A percentile compares a stretch with the other conserved stretches of the same genome.
These are phyloP conservation scores for Allantophomopsis lycopodina DNA, from an alignment of 2,329 filamentous ascomycete species.

Conservation along the genomic window DNA sequence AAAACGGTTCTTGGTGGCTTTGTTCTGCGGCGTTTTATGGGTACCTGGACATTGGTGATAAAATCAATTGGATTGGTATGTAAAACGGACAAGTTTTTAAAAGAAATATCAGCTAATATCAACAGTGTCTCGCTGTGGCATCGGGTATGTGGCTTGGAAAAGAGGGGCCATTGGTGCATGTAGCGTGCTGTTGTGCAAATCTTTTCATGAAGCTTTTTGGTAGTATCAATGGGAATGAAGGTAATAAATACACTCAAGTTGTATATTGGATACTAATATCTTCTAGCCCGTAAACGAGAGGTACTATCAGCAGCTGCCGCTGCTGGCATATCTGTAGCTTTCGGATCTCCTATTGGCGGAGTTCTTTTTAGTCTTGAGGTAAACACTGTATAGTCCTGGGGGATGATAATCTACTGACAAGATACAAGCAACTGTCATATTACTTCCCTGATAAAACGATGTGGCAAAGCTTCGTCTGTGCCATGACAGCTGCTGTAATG, in stretches of 20 bases:
- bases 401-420: constrained; percentile 1
- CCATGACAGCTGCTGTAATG: constrained; percentile 94
- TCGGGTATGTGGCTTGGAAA: constrained; percentile 96
- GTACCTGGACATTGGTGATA: constrained; percentile 74
- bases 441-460: constrained; percentile 99
- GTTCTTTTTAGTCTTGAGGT: constrained; percentile 92
- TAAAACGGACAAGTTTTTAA: constrained; percentile 1
- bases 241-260: constrained; percentile 24
- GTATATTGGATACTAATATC: constrained; percentile 6
- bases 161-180: constrained; percentile 88
- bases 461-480: constrained; percentile 99
- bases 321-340: constrained; percentile 85
- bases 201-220: constrained; percentile 83
- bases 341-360: constrained; percentile 86
- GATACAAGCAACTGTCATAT: constrained; percentile 72
- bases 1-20: constrained; percentile 93
- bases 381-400: constrained; percentile 6
- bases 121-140: constrained; percentile 72
- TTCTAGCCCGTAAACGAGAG: constrained; percentile 75
- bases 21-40: constrained; percentile 77
- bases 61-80: constrained; percentile 79
- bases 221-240: constrained; percentile 76
- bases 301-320: constrained; percentile 86
- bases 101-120: constrained; percentile 13
- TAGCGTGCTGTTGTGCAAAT: constrained; percentile 92